Evolutionary conservation across 352 stramenopile genomes (phyloP).

Genomic region (Blastocystis sp.): DNA sequence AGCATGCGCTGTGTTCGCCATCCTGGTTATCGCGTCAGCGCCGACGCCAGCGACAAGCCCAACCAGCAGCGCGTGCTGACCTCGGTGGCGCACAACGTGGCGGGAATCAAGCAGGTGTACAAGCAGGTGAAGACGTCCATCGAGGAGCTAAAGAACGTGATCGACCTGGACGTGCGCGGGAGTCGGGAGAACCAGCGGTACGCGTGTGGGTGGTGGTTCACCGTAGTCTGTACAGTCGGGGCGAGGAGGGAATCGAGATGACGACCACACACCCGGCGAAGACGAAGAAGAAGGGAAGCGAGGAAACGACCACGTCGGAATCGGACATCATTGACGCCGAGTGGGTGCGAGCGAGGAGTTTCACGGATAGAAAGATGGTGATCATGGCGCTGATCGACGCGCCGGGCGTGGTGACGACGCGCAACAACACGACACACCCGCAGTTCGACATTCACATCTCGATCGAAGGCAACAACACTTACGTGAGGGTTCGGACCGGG

Average conservation of each 20-base stretch:
- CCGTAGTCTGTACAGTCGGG: slow-evolving; percentile 22
- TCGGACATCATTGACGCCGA: slow-evolving; percentile 1
- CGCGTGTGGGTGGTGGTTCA: neutral
- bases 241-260: neutral
- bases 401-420: slow-evolving; percentile 19
- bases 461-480: slow-evolving; percentile 56
- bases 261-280: neutral
- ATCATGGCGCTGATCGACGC: slow-evolving; percentile 24
- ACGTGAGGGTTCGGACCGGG: neutral
- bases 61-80: neutral
- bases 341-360: neutral
- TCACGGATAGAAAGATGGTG: slow-evolving; percentile 23
- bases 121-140: slow-evolving; percentile 62
- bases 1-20: slow-evolving; percentile 30
- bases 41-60: neutral
- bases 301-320: slow-evolving; percentile 27
- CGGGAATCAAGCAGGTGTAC: slow-evolving; percentile 25
- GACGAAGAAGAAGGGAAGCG: neutral
- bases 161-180: slow-evolving; percentile 56
- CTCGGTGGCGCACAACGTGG: slow-evolving; percentile 4
- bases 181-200: neutral
- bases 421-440: slow-evolving; percentile 11
- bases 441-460: slow-evolving; percentile 56
- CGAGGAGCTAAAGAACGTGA: slow-evolving; percentile 66
- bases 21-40: slow-evolving; percentile 13